Conservation (phyloP, 2,329 filamentous ascomycete genomes). For the Pleoardoris graminearum region DNA sequence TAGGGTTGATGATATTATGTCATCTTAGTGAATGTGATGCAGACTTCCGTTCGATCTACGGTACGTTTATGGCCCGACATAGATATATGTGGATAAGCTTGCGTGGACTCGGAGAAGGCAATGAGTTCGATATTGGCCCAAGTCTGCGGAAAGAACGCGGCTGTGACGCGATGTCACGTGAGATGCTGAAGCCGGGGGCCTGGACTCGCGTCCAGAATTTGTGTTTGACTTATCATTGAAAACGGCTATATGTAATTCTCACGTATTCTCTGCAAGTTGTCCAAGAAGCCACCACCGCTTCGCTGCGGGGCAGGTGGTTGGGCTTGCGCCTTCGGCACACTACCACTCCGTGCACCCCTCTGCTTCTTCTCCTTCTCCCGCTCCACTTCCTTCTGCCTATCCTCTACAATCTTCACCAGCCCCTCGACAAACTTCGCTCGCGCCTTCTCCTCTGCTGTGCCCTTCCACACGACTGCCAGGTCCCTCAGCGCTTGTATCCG, state of each 20-base stretch:
- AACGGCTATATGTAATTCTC: conserved; percentile 22
- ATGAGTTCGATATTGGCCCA: too few species aligned
- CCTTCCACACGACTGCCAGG: conserved; percentile 83
- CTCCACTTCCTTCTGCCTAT: conserved; percentile 58
- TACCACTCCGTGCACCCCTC: conserved; percentile 29
- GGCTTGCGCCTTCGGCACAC: conserved; percentile 21
- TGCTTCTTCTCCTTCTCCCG: conserved; percentile 35
- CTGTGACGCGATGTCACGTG: conserved; percentile 1
- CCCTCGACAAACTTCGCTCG: conserved; percentile 79
- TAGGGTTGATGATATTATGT: neutral
- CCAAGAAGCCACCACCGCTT: conserved; percentile 41
- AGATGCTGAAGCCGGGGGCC: neutral
- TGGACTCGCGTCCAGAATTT: neutral
- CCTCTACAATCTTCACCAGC: conserved; percentile 80
- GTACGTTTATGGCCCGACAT: too few species aligned
- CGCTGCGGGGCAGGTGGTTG: conserved; percentile 23
- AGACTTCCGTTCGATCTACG: too few species aligned
- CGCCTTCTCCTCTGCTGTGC: conserved; percentile 92
- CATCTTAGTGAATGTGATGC: neutral
- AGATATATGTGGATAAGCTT: too few species aligned
- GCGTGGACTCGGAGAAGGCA: too few species aligned
- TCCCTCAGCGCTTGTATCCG: conserved; percentile 77
- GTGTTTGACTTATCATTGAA: neutral
- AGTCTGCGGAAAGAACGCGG: neutral
- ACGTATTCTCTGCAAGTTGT: conserved; percentile 45